These are phyloP conservation scores for Aspergillus flavus DNA, from an alignment of 2,329 filamentous ascomycete species.

Conservation along the genomic window DNA sequence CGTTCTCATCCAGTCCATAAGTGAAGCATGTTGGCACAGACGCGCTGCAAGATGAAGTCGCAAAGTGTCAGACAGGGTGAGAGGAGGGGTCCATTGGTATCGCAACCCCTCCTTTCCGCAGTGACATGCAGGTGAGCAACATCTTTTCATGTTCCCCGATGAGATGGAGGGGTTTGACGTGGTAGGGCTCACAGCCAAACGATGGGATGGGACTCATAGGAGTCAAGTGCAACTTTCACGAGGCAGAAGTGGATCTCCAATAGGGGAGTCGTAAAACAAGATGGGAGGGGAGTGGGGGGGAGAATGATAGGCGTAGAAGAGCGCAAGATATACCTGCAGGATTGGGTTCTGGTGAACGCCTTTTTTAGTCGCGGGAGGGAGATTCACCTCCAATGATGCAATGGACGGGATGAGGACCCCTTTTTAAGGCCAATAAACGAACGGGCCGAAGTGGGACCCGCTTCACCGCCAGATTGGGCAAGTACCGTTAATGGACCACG, in stretches of 20 bases:
- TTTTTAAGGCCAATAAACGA: not conserved
- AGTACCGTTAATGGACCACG: slow-evolving; percentile 2
- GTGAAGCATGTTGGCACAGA: not conserved
- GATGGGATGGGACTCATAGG: slow-evolving; percentile 3
- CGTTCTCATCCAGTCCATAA: not conserved
- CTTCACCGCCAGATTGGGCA: slow-evolving; percentile 24
- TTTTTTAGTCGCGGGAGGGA: slow-evolving; percentile 8
- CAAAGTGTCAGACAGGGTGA: not conserved
- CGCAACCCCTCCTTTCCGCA: not conserved
- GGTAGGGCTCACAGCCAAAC: slow-evolving; percentile 20
- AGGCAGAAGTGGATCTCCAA: slow-evolving; percentile 17
- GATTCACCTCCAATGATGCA: slow-evolving; percentile 19
- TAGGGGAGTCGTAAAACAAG: not conserved
- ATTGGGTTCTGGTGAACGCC: not conserved
- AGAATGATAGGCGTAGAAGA: slow-evolving; percentile 4
- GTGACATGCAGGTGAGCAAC: slow-evolving; percentile 4
- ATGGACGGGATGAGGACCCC: not conserved
- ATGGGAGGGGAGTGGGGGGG: not conserved
- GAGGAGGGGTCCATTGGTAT: not conserved
- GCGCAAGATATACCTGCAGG: not conserved
- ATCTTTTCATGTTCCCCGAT: slow-evolving; percentile 17
- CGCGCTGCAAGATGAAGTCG: slow-evolving; percentile 5
- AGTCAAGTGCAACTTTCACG: slow-evolving; percentile 15
- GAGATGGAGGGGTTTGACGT: slow-evolving; percentile 22
- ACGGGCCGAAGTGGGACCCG: slow-evolving; percentile 1